These are phyloP conservation scores for Sporothrix dimorphospora DNA, from an alignment of 2,329 filamentous ascomycete species.

Conservation along the genomic window DNA sequence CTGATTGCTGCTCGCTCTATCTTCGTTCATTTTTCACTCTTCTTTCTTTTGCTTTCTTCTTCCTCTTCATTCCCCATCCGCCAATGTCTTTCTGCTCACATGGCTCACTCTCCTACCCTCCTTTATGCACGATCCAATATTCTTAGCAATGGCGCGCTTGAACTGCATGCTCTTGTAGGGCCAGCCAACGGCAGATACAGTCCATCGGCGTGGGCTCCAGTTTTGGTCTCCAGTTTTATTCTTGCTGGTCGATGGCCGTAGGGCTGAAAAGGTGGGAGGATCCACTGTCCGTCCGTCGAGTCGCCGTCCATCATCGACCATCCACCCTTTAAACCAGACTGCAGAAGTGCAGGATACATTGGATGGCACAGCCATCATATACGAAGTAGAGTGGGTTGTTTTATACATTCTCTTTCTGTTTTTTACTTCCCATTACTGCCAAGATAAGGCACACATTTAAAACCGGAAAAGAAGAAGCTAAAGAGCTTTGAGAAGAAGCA, in stretches of 20 bases:
- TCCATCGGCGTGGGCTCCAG: neutral
- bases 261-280: constrained; percentile 16
- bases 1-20: too few species aligned
- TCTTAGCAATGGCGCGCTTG: neutral
- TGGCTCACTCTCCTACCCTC: neutral
- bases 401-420: neutral
- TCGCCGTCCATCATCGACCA: neutral
- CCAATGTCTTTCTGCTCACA: neutral
- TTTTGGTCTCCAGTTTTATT: neutral
- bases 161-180: neutral
- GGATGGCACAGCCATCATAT: neutral
- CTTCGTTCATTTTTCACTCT: too few species aligned
- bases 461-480: neutral
- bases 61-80: neutral
- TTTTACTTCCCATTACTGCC: neutral
- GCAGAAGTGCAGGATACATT: neutral
- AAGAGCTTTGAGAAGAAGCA: neutral
- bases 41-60: too few species aligned
- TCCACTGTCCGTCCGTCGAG: neutral
- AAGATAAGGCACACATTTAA: neutral
- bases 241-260: neutral
- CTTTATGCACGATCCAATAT: neutral
- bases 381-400: neutral
- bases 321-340: neutral
- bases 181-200: neutral